phyloP scores from a whole-genome alignment of 2,329 filamentous ascomycete genomes.

The Tympanopsis confertula region DNA sequence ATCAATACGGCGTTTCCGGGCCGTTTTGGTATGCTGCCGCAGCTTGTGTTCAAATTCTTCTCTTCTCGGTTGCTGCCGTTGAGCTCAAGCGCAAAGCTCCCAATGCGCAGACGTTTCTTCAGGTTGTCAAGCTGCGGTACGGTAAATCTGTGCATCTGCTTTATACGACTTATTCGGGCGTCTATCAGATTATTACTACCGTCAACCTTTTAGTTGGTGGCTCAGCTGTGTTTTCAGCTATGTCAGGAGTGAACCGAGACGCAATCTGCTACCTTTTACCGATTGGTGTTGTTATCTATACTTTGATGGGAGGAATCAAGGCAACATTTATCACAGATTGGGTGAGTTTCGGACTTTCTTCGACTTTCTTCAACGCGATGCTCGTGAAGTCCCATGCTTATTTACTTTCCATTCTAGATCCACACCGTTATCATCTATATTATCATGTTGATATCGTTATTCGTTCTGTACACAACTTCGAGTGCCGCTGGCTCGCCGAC shows the following conservation, averaged over 20 bases:
- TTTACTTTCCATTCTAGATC: conserved; percentile 4
- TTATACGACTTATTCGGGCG: conserved; percentile 5
- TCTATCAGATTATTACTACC: conserved; percentile 2
- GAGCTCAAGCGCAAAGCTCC: conserved; percentile 18
- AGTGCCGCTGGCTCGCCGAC: conserved; percentile 9
- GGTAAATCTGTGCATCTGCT: conserved; percentile 4
- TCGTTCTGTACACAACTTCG: conserved; percentile 8
- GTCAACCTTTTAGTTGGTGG: conserved; percentile 9
- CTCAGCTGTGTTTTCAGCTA: conserved; percentile 7
- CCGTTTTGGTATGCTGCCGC: conserved; percentile 18
- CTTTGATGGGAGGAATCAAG: conserved; percentile 12
- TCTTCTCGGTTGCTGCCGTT: conserved; percentile 11
- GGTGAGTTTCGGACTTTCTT: conserved; percentile 1
- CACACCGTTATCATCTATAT: conserved; percentile 12
- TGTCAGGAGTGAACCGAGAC: conserved; percentile 12
- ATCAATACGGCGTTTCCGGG: conserved; percentile 8
- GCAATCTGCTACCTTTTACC: conserved; percentile 12
- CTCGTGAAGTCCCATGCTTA: not conserved
- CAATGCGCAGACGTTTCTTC: conserved; percentile 12
- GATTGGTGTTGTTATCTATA: conserved; percentile 12
- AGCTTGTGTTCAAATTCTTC: conserved; percentile 15
- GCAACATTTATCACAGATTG: conserved; percentile 12
- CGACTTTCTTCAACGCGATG: not conserved
- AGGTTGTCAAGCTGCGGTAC: conserved; percentile 5
- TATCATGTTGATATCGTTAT: conserved; percentile 9